Base-by-base conservation (phyloP, 2,329 filamentous ascomycete genomes). In the Tolypocladium amazonense region DNA sequence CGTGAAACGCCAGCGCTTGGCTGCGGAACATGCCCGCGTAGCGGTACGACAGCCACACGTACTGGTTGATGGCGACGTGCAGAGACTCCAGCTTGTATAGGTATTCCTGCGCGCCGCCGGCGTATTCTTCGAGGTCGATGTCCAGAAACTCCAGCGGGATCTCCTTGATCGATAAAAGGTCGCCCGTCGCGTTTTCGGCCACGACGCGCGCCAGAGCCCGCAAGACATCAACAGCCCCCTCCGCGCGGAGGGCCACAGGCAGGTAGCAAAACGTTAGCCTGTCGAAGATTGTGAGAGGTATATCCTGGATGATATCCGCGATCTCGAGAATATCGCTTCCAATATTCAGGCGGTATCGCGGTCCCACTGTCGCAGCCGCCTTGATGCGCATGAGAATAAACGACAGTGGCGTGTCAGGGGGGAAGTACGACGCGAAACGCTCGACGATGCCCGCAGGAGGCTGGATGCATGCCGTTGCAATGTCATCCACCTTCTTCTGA, bases 31-130 rank as follows among this genome's bases (percentile, higher is more conserved):
- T 81, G 56, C 90, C 89, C 4, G 85, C 80, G 72, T 93, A 96
- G 8, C 93, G 87, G 73, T 93, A 97, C 66, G 89, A 93, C 20
- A 99, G 79, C 94, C 94, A 99, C 2, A 96, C 80, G 70, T 97
- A 99, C 55, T 92, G 77, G 53, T 93, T 90, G 43, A 99, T 77
- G 35, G 85, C 80, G 67, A 90, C 89, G 75, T 99, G 94, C 20
- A 99, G 79, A 3, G 77, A 72, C 71, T 99, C 94, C 25, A 97
- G 77, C 11, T 79, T 74, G 59, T 78, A 76, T 14, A 99, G 79
- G 65, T 91, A 90, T 0, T 77, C 71, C 58, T 80, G 75, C 18
- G 73, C 71, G 1, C 71, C 70, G 0, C 73, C 70, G 3, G 30
- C 30, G 0, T 75, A 67, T 33, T 72, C 63, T 2, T 71, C 65